Percentiles rank a stretch among this genome's conserved stretches.
Conservation (phyloP, 2,329 filamentous ascomycete genomes). For the Arthrobotrys megalospora region DNA sequence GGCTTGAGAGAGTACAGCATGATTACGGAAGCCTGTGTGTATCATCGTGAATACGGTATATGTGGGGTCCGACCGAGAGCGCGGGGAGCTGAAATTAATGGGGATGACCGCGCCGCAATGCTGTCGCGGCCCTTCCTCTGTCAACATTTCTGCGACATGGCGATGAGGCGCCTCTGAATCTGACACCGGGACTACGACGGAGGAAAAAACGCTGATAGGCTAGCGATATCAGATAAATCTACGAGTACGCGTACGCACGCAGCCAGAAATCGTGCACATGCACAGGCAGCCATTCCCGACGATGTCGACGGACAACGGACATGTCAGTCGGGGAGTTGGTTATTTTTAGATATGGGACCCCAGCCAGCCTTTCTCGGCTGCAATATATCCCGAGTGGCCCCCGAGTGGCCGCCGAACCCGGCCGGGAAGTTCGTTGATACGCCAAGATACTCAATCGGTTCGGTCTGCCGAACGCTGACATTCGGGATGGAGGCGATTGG, state of each 20-base stretch:
- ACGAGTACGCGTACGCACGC: slow-evolving; percentile 43
- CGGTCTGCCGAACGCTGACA: slow-evolving; percentile 29
- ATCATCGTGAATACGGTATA: slow-evolving; percentile 8
- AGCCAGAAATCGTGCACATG: slow-evolving; percentile 1
- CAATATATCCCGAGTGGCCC: not conserved
- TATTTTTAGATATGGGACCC: slow-evolving; percentile 8
- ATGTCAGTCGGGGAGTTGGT: not conserved
- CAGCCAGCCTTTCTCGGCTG: too few species aligned
- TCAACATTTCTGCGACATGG: slow-evolving; percentile 22
- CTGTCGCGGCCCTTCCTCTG: slow-evolving; percentile 49
- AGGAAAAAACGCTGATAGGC: slow-evolving; percentile 25
- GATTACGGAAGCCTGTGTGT: slow-evolving; percentile 7
- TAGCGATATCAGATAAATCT: slow-evolving; percentile 19
- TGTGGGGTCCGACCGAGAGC: slow-evolving; percentile 31
- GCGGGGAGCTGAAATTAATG: slow-evolving; percentile 54
- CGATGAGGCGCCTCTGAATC: slow-evolving; percentile 33
- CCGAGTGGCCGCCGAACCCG: not conserved
- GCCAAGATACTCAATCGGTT: not conserved
- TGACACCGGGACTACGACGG: not conserved
- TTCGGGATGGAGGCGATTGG: slow-evolving; percentile 47
- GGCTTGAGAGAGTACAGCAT: not conserved
- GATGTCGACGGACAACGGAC: not conserved
- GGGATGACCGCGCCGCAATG: slow-evolving; percentile 59
- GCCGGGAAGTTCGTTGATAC: not conserved
- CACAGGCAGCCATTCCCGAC: not conserved